Base-by-base conservation (phyloP, 2,329 filamentous ascomycete genomes). In the Hyphodiscus sp. region DNA sequence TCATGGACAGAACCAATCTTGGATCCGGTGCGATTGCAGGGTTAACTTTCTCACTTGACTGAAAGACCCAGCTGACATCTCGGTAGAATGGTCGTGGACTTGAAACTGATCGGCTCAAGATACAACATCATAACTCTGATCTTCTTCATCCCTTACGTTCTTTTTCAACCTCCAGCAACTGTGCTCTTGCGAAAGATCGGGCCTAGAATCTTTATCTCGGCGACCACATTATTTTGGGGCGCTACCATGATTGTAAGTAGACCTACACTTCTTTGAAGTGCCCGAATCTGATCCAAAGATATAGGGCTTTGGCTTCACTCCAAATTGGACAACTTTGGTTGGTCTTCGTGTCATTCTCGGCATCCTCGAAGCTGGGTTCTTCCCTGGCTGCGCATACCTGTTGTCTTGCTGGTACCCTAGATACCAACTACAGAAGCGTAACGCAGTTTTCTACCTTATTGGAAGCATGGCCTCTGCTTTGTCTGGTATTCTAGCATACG, bases 1-100 rank as follows among this genome's bases (percentile, higher is more conserved):
- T 91, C 52, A 87, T 91, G 81, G 88, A 92, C 67, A 76, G 88
- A 23, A 89, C 85, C 2, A 92, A 92, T 67, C 71, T 91, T 68
- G 80, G 80, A 19, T 75, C 80, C 19, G 87, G 86, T 46, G 80
- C 81, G 47, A 85, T 91, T 66, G 87, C 88, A 13, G 87, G 77
- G 56, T 58, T n/a, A 44, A 33, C 13, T 33, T 33, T 13, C 29
- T 33, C 7, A 33, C 7, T 8, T 33, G 29, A 8, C 16, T n/a
- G 41, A 44, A n/a, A 44, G 16, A 44, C 16, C 7, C n/a, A 44
- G 19, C 29, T 33, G 29, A 33, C 29, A 33, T 8, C 7, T 33
- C 29, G n/a, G 7, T 13, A 33, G 29, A 7, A 47, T 47, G 45
- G 45, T 20, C 13, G 23, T 20, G 18, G 45, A 47, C 6, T 29